Percentiles rank a stretch among this genome's conserved stretches.
Evolutionary conservation across 257 asterid species (phyloP).

Genomic region (Solanum paucissectum): DNA sequence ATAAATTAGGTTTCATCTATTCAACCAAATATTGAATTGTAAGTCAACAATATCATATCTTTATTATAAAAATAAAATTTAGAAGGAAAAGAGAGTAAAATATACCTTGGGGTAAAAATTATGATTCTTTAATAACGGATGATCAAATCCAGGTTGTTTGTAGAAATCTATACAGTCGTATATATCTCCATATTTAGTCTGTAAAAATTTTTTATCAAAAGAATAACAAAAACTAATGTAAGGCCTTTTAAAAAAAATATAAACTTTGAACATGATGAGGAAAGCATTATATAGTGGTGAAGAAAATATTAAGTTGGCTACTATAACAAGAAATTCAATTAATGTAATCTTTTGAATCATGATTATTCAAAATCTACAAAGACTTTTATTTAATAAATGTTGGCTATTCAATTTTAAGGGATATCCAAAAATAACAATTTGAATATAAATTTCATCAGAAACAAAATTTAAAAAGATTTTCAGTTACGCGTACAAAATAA

Average conservation of each 20-base stretch:
- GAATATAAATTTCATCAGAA: too few species aligned
- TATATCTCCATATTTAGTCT: background rate
- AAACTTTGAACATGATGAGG: background rate
- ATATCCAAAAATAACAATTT: background rate
- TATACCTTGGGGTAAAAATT: background rate
- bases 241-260: background rate
- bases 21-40: background rate
- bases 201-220: background rate
- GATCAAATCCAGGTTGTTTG: background rate
- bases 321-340: background rate
- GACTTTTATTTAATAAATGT: background rate
- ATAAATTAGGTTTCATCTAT: background rate
- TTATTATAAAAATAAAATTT: background rate
- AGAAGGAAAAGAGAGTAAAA: background rate
- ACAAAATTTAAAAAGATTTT: too few species aligned
- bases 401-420: background rate
- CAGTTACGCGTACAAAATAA: too few species aligned
- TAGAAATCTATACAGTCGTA: background rate
- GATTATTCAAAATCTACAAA: background rate
- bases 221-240: background rate
- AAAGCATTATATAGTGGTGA: background rate
- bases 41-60: background rate
- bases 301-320: background rate
- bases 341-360: background rate
- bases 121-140: background rate